Base-by-base conservation (phyloP, 116 monocot genomes). In the Trichopus zeylanicus region DNA sequence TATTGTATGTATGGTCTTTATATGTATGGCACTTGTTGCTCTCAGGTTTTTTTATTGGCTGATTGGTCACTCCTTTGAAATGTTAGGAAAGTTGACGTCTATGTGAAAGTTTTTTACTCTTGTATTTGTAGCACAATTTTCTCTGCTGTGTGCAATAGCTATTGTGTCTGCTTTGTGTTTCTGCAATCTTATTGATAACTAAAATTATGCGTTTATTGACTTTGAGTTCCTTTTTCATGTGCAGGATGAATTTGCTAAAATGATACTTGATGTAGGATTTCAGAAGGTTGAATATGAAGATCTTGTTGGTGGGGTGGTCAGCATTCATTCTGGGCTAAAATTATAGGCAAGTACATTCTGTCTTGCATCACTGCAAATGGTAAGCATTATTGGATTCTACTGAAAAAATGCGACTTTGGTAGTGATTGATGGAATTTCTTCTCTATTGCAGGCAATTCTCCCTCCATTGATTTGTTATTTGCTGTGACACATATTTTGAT, bases 231-330 rank as follows among this genome's bases (percentile, higher is more conserved):
- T 63, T 46, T 35, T 66, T 29, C 31, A 1, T 59, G 26, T 75
- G 66, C 67, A 94, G 94, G 89, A 89, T 31, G 74, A 61, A 27
- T 94, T 94, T 76, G 94, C 83, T 60, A 68, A 48, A 46, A 94
- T 89, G 89, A 89, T 94, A 48, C 59, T 53, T n/a, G 86, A 81
- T 61, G 73, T 90, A 12, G 95, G 95, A 31, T 95, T 95, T 73
- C 61, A 78, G 66, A 89, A 75, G 63, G 95, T 95, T 20, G 84
- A 90, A 53, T 90, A 95, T 48, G 95, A 95, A 61, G 90, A 95
- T 61, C 78, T 95, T 61, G 86, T 84, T 18, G 90, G 95, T 27
- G 95, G 90, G 1, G 90, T 90, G 30, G 90, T 95, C 39, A 73
- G 90, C 46, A 84, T 95, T 64, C 95, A 95, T 66, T 90, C 95